These are phyloP conservation scores for Ceratocystis lukuohia DNA, from an alignment of 2,329 filamentous ascomycete genomes.

Conservation along the genomic window DNA sequence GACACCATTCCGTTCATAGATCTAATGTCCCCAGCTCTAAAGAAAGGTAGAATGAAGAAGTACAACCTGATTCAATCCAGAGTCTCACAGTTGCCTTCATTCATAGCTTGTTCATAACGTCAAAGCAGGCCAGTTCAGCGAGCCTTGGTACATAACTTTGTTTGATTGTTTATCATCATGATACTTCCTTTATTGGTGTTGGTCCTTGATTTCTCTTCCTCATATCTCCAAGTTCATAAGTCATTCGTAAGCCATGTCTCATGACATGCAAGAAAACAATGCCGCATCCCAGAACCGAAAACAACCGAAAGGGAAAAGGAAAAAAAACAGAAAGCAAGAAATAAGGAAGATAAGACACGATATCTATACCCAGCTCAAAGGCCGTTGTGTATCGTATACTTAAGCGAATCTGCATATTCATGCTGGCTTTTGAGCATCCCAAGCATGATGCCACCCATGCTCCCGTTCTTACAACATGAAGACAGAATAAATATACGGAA, in stretches of 20 bases:
- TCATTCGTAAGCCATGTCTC: not conserved
- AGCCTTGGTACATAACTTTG: not conserved
- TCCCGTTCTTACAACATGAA: not conserved
- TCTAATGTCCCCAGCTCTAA: no score
- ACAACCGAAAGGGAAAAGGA: not conserved
- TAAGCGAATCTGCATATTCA: not conserved
- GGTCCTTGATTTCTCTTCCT: not conserved
- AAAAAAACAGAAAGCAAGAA: slow-evolving; percentile 4
- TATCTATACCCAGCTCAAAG: not conserved
- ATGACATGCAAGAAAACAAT: not conserved
- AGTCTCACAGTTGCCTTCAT: not conserved
- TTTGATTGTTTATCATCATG: not conserved
- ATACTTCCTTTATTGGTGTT: not conserved
- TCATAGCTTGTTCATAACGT: not conserved
- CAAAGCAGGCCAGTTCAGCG: not conserved
- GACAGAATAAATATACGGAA: not conserved
- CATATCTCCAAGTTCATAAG: not conserved
- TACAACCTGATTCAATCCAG: not conserved
- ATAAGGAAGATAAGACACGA: not conserved
- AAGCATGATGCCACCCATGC: no score
- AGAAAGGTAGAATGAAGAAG: not conserved
- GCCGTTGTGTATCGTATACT: not conserved
- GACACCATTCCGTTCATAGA: no score
- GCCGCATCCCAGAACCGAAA: not conserved
- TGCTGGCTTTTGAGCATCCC: not conserved